These are phyloP conservation scores for Favolaschia claudopus DNA, from an alignment of 768 basidiomycete species.

Conservation along the genomic window DNA sequence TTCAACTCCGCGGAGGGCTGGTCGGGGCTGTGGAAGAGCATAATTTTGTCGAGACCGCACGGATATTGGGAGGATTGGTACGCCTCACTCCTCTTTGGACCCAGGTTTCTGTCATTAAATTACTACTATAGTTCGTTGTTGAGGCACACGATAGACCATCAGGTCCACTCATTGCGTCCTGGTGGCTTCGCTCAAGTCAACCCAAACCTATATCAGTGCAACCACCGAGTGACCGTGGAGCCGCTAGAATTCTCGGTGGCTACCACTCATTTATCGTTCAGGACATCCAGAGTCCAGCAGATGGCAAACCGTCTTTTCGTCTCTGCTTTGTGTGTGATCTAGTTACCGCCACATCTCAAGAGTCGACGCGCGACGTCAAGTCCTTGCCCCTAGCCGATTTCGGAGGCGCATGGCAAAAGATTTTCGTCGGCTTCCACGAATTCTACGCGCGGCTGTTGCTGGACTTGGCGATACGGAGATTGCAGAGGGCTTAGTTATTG, in stretches of 20 bases:
- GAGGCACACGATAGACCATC: conserved; percentile 8
- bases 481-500: too few species aligned
- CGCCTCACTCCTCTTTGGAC: neutral
- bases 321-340: conserved; percentile 9
- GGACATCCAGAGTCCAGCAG: neutral
- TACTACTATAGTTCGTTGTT: conserved; percentile 1
- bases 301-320: neutral
- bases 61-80: conserved; percentile 3
- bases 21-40: neutral
- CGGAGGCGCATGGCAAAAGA: neutral
- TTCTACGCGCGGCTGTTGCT: conserved; percentile 3
- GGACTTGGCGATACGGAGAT: conserved; percentile 1
- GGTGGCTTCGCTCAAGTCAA: conserved; percentile 4
- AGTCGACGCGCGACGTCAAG: neutral
- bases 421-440: conserved; percentile 6
- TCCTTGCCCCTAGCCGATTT: neutral
- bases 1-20: neutral
- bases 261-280: conserved; percentile 16
- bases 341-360: neutral
- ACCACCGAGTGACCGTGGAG: too few species aligned
- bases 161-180: conserved; percentile 4
- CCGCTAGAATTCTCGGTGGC: neutral
- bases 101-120: neutral
- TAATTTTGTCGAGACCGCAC: neutral
- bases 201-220: too few species aligned